Percentiles rank a stretch among this genome's conserved stretches.
Evolutionary conservation across 1,284 basidiomycete species (phyloP).

Genomic region (Violaceomyces palustris): DNA sequence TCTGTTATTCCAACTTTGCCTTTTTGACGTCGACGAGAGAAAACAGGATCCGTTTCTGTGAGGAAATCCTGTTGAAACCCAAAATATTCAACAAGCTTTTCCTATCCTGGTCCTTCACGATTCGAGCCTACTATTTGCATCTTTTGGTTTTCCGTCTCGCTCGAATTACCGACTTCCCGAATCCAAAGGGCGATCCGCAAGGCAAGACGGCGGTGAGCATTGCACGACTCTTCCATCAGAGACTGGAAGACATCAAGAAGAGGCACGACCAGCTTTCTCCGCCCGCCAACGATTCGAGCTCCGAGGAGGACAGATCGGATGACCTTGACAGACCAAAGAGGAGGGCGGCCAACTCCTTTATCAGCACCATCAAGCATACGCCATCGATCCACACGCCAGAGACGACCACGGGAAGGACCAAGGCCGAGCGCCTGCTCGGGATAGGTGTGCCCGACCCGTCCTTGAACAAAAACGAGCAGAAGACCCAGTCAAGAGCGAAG

Average conservation of each 20-base stretch:
- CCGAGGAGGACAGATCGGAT: constrained; percentile 31
- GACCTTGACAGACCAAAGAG: constrained; percentile 10
- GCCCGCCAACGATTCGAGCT: constrained; percentile 22
- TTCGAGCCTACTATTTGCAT: constrained; percentile 48
- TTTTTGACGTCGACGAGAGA: constrained; percentile 30
- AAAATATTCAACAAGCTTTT: constrained; percentile 46
- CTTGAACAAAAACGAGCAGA: constrained; percentile 12
- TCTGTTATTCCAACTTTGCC: constrained; percentile 48
- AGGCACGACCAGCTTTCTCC: constrained; percentile 41
- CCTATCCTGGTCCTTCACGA: constrained; percentile 49
- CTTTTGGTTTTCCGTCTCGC: constrained; percentile 47
- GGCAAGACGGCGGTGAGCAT: constrained; percentile 34
- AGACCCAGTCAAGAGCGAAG: constrained; percentile 36
- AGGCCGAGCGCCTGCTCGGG: constrained; percentile 43
- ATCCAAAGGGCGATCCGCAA: constrained; percentile 27
- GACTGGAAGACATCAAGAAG: constrained; percentile 38
- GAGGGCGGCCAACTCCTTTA: constrained; percentile 28
- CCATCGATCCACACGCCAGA: constrained; percentile 26
- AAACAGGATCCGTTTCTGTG: constrained; percentile 40
- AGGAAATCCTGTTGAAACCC: constrained; percentile 43
- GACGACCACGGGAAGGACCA: constrained; percentile 8
- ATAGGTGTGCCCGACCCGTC: constrained; percentile 27
- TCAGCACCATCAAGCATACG: constrained; percentile 43
- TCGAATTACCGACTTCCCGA: constrained; percentile 37
- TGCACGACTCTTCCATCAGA: constrained; percentile 34